Conservation (phyloP, 306 rosid genomes). For the barrel medic (Medicago truncatula) region MtrunA17r5.0-ANR NC_053044.1:5205001-5205500, state of each 20-base stretch:
- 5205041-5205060: neutral
- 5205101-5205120: slow-evolving; percentile 15
- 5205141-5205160: neutral
- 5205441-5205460: slow-evolving; percentile 12
- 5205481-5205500: neutral
- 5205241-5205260: neutral
- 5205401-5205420: neutral
- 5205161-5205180: neutral
- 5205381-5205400: neutral
- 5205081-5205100: neutral
- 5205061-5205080: neutral
- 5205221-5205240: neutral
- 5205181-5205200: neutral
- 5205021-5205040: neutral
- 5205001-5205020: neutral
- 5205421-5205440: neutral
- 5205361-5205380: neutral
- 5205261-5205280: neutral
- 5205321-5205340: neutral
- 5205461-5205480: neutral
- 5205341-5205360: neutral
- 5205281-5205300: slow-evolving; percentile 31
- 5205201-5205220: slow-evolving; percentile 44
- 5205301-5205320: neutral
- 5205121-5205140: slow-evolving; percentile 15